Percentiles rank a stretch among this genome's conserved stretches.
Conservation (phyloP, 139 green algal species). For the Dunaliella primolecta region DNA sequence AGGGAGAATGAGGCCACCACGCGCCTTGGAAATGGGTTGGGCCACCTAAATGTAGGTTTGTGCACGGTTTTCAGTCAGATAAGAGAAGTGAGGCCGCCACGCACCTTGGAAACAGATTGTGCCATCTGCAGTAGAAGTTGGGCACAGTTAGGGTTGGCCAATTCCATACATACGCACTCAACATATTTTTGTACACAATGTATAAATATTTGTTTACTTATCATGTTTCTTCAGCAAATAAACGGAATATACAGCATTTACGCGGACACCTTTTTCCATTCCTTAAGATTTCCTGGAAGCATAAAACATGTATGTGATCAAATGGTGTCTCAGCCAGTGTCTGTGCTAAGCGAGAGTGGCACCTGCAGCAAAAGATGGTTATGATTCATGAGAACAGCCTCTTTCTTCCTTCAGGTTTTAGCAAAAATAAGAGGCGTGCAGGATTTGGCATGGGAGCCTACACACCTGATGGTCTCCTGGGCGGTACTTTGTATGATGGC, state of each 20-base stretch:
- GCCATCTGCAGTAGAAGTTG: not conserved
- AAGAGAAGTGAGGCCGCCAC: not conserved
- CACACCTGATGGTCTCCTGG: not conserved
- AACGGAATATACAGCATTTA: too few species aligned
- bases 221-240: not conserved
- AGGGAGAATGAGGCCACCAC: slow-evolving; percentile 25
- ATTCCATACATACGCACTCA: not conserved
- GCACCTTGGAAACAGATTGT: not conserved
- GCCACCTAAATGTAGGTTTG: slow-evolving; percentile 29
- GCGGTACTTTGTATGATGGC: not conserved
- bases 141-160: not conserved
- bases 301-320: too few species aligned
- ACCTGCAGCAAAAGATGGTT: too few species aligned
- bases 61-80: not conserved
- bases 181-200: not conserved
- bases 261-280: too few species aligned
- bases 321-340: too few species aligned
- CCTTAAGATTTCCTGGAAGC: too few species aligned
- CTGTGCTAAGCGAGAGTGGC: too few species aligned
- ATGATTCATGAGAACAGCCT: too few species aligned
- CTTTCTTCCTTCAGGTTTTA: too few species aligned
- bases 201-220: not conserved
- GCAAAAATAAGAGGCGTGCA: too few species aligned
- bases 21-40: slow-evolving; percentile 47
- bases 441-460: not conserved